Evolutionary conservation across 177 flowering plant species (phyloP), one percentile per base, ranked within the genome.

Genomic region (Vitis hybrid): DNA sequence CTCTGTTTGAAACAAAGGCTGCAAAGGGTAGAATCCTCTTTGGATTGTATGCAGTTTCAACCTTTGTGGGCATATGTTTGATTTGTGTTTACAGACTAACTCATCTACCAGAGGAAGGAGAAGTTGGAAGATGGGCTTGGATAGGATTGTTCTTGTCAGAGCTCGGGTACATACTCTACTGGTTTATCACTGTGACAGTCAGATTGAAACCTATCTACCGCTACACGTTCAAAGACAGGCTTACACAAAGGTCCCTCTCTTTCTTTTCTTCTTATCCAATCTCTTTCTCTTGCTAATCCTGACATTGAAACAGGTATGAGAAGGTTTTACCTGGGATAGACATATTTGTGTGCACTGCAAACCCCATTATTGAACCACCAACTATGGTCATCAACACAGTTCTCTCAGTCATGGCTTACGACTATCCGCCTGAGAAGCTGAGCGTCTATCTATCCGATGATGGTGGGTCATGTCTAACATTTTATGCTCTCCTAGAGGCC

Each of bases 391-490:
- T 75, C 62, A 79, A 76, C 74, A 79, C 77, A 0, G 79, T 79
- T 12, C 60, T 81, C n/a, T 81, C 82, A 0, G 70, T 81, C 19
- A 81, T 81, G 75, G 82, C 80, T 1, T 81, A 79, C 57, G 73
- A 77, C 49, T 81, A 77, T 64, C 82, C 77, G 3, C 63, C 82
- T 1, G 75, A 81, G 39, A 81, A 79, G 71, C 34, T 81, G 52
- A 69, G 74, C 32, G 75, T 83, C 18, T 80, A 80, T 73, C 71
- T 83, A 15, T 83, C 86, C 1, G 86, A 83, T 4, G 86, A 83
- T 15, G 86, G 80, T 30, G 80, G 75, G 11, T 83, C 84, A 21
- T 77, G 72, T 19, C 61, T 83, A 9, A 83, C 86, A 0, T 80
- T 83, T 71, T 80, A 73, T 45, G 82, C 86, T 32, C 76, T 82